phyloP scores from a whole-genome alignment of 2,329 filamentous ascomycete genomes.

The Lojkania enalia region DNA sequence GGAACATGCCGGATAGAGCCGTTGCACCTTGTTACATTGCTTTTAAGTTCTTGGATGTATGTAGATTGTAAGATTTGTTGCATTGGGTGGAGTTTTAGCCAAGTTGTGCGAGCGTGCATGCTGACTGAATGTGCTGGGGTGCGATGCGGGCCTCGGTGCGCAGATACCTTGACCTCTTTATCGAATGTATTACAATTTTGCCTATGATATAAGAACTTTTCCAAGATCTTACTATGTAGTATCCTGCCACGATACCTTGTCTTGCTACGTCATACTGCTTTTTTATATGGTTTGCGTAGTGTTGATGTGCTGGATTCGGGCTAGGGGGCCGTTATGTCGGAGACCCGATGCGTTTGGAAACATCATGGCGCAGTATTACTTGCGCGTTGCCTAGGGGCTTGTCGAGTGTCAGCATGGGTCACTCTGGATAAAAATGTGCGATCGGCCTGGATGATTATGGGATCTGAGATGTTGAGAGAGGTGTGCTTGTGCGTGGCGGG shows the following conservation, averaged over 20 bases:
- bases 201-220: neutral
- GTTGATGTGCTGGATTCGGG: too few relatives aligned
- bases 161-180: neutral
- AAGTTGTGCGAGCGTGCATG: neutral
- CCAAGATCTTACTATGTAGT: neutral
- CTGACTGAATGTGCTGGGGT: neutral
- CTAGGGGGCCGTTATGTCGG: too few relatives aligned
- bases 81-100: constrained; percentile 24
- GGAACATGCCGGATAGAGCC: constrained; percentile 75
- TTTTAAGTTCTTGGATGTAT: neutral
- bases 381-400: too few relatives aligned
- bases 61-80: constrained; percentile 8
- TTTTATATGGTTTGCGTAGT: too few relatives aligned
- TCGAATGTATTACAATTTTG: neutral
- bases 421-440: too few relatives aligned
- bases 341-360: too few relatives aligned
- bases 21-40: constrained; percentile 2
- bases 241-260: neutral
- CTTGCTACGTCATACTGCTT: neutral
- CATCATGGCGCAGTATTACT: too few relatives aligned
- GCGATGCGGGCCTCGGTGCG: neutral
- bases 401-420: too few relatives aligned
- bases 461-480: too few relatives aligned
- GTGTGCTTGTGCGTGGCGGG: too few relatives aligned
- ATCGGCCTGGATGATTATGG: too few relatives aligned